phyloP scores from a whole-genome alignment of 805 yeast species.

The Millerozyma miso region DNA sequence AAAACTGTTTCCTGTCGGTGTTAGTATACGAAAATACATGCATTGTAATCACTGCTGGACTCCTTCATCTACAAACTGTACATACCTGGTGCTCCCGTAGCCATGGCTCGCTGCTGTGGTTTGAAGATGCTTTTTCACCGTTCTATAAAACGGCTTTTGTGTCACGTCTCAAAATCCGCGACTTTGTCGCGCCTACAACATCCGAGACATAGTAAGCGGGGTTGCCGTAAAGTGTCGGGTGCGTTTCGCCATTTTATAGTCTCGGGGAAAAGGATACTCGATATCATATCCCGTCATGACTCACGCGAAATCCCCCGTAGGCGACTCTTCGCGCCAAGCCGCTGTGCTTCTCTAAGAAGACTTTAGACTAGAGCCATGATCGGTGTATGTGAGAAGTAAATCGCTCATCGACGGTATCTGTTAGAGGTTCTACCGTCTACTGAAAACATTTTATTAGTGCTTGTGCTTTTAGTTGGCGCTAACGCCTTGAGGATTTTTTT shows the following conservation, averaged over 20 bases:
- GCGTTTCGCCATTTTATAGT: no score
- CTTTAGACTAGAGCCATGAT: no score
- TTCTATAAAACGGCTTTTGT: background rate
- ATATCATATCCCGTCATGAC: background rate
- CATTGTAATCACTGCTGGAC: no score
- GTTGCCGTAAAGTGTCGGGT: background rate
- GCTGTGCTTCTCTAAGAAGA: no score
- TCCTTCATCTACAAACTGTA: no score
- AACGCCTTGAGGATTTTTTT: background rate
- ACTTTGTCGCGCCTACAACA: background rate
- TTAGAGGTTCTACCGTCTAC: no score
- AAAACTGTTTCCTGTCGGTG: conserved; percentile 20
- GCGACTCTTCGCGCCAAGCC: no score
- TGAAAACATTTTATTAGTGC: no score
- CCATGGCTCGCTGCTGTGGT: conserved; percentile 20
- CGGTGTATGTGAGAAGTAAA: no score
- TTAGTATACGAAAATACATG: conserved; percentile 7
- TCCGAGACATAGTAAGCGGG: background rate
- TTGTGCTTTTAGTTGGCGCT: background rate
- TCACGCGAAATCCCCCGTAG: background rate
- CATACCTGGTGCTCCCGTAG: conserved; percentile 37
- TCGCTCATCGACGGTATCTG: no score
- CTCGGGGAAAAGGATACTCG: background rate
- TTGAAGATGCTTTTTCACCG: no score
- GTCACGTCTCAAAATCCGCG: background rate